phyloP scores from a whole-genome alignment of 1,284 basidiomycete species.

The Fomes fomentarius region DNA sequence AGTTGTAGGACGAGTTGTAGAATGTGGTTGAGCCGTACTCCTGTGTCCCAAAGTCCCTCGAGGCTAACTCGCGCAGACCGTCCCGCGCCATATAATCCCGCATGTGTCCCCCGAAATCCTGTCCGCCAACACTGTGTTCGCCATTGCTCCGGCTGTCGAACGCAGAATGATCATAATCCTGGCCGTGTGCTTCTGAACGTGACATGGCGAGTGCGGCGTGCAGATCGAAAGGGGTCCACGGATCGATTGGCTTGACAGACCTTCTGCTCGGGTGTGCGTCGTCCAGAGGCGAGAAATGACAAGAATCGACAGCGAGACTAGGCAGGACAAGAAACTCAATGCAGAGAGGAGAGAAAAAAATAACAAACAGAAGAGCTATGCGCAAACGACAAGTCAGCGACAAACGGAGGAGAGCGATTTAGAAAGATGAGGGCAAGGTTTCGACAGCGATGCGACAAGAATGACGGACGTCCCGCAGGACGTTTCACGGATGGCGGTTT shows the following conservation, averaged over 20 bases:
- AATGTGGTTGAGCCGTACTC: constrained; percentile 19
- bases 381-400: constrained; percentile 41
- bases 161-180: constrained; percentile 48
- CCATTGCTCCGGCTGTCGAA: constrained; percentile 27
- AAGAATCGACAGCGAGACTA: constrained; percentile 34
- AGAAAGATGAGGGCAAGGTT: constrained; percentile 34
- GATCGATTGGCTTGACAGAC: constrained; percentile 22
- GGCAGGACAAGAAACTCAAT: constrained; percentile 27
- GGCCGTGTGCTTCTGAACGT: constrained; percentile 38
- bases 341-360: constrained; percentile 33
- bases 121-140: constrained; percentile 18
- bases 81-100: constrained; percentile 20
- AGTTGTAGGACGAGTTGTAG: constrained; percentile 20
- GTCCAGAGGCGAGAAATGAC: constrained; percentile 26
- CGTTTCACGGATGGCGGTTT: constrained; percentile 20
- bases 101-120: constrained; percentile 23
- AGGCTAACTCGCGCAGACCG: constrained; percentile 13
- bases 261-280: constrained; percentile 24
- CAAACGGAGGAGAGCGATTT: constrained; percentile 40
- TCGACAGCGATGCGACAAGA: constrained; percentile 40
- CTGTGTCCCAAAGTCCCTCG: constrained; percentile 21
- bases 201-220: constrained; percentile 38
- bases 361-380: constrained; percentile 37
- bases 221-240: constrained; percentile 30
- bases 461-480: constrained; percentile 24